Percentiles rank a stretch among this genome's conserved stretches.
Conservation (phyloP, 139 green algal species). For the Eudorina sp. region DNA sequence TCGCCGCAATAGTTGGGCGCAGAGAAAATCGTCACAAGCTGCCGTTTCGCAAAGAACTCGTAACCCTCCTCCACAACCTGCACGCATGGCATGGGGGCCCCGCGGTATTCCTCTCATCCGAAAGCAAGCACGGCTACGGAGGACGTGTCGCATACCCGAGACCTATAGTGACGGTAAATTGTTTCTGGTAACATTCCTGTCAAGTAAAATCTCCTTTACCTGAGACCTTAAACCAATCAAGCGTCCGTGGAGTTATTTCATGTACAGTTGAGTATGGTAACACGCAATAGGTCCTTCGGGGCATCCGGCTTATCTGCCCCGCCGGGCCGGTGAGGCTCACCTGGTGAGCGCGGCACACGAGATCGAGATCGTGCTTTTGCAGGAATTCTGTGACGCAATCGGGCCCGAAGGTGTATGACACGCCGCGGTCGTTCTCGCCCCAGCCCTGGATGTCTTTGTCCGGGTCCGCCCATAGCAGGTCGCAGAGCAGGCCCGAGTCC, state of each 20-base stretch:
- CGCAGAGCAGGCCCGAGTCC: constrained; percentile 98
- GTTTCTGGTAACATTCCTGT: too few species aligned
- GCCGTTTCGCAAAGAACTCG: constrained; percentile 99
- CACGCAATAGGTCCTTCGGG: too few species aligned
- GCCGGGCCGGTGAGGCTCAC: constrained; percentile 46
- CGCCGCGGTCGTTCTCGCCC: constrained; percentile 98
- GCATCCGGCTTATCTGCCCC: too few species aligned
- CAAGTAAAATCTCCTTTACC: too few species aligned
- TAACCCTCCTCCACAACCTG: constrained; percentile 99
- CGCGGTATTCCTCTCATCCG: too few species aligned
- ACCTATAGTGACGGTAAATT: too few species aligned
- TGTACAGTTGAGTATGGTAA: too few species aligned
- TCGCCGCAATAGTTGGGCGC: constrained; percentile 99
- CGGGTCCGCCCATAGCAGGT: constrained; percentile 99
- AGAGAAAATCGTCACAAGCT: constrained; percentile 99
- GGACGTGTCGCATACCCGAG: too few species aligned
- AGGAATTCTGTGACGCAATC: constrained; percentile 98
- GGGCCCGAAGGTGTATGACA: constrained; percentile 99
- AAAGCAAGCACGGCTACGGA: too few species aligned
- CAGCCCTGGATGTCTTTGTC: constrained; percentile 98
- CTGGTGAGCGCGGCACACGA: constrained; percentile 98
- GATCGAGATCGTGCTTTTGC: constrained; percentile 96
- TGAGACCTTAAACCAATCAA: too few species aligned
- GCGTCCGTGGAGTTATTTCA: too few species aligned
- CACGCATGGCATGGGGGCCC: too few species aligned